phyloP scores from a whole-genome alignment of 2,329 filamentous ascomycete species.

The Eutypella sp. region DNA sequence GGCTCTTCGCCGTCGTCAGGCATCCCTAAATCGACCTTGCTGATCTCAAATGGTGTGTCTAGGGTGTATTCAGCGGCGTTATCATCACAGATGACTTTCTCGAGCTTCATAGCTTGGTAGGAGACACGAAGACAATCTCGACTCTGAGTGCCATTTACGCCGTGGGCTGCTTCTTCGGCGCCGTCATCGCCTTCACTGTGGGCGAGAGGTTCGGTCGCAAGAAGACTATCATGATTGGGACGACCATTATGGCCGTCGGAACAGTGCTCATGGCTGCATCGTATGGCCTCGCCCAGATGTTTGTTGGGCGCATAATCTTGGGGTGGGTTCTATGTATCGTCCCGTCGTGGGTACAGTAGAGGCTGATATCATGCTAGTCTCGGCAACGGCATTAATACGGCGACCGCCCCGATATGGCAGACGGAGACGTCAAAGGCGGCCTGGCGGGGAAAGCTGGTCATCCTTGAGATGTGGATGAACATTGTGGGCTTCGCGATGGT shows the following conservation, averaged over 20 bases:
- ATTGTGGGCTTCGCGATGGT: slow-evolving; percentile 7
- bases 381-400: slow-evolving; percentile 28
- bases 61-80: background rate
- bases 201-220: slow-evolving; percentile 11
- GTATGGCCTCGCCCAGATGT: background rate
- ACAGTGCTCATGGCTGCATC: background rate
- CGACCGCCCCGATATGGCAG: slow-evolving; percentile 12
- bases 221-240: slow-evolving; percentile 8
- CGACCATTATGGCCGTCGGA: background rate
- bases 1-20: no score
- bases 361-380: slow-evolving; percentile 20
- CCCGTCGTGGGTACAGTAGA: slow-evolving; percentile 1
- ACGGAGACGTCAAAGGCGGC: slow-evolving; percentile 12
- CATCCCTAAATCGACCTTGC: no score
- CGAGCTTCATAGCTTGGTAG: background rate
- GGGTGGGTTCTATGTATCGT: background rate
- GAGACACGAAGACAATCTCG: background rate
- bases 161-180: slow-evolving; percentile 35
- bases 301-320: background rate
- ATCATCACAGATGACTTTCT: background rate
- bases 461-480: slow-evolving; percentile 8
- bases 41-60: background rate
- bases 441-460: slow-evolving; percentile 8
- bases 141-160: background rate
- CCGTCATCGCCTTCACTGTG: slow-evolving; percentile 6